A percentile compares a stretch with the other conserved stretches of the same genome.
These are phyloP conservation scores for Candida glaebosa DNA, from an alignment of 805 yeast species.

Conservation along the genomic window DNA sequence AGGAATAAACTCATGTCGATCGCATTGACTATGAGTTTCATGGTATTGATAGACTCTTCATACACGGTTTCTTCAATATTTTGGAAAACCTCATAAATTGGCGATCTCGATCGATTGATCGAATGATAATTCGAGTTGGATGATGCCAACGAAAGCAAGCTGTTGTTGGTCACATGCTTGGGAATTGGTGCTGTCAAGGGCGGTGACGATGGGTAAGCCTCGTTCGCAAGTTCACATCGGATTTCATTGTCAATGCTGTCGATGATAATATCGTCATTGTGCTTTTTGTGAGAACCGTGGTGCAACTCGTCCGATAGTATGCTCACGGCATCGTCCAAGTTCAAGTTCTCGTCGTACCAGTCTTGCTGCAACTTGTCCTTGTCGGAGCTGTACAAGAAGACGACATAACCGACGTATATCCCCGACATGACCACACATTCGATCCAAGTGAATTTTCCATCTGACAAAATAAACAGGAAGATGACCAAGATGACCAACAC, in stretches of 20 bases:
- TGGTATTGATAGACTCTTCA: slow-evolving; percentile 1
- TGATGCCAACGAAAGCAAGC: not conserved
- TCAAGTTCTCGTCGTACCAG: slow-evolving; percentile 2
- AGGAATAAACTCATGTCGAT: slow-evolving; percentile 5
- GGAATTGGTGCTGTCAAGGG: not conserved
- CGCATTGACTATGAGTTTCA: slow-evolving; percentile 1
- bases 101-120: not conserved
- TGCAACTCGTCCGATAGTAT: slow-evolving; percentile 13
- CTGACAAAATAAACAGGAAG: slow-evolving; percentile 27
- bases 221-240: not conserved
- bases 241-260: no score
- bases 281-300: no score
- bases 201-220: not conserved
- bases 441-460: slow-evolving; percentile 28
- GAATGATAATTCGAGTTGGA: not conserved
- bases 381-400: slow-evolving; percentile 18
- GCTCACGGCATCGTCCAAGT: slow-evolving; percentile 21
- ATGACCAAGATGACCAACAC: slow-evolving; percentile 23
- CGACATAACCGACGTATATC: slow-evolving; percentile 21
- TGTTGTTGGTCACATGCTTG: not conserved
- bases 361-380: slow-evolving; percentile 10
- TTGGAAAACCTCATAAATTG: not conserved
- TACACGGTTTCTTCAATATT: slow-evolving; percentile 3
- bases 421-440: slow-evolving; percentile 27
- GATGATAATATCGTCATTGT: no score